These are phyloP conservation scores for Aspergillus piperis DNA, from an alignment of 2,329 filamentous ascomycete species.

Conservation along the genomic window DNA sequence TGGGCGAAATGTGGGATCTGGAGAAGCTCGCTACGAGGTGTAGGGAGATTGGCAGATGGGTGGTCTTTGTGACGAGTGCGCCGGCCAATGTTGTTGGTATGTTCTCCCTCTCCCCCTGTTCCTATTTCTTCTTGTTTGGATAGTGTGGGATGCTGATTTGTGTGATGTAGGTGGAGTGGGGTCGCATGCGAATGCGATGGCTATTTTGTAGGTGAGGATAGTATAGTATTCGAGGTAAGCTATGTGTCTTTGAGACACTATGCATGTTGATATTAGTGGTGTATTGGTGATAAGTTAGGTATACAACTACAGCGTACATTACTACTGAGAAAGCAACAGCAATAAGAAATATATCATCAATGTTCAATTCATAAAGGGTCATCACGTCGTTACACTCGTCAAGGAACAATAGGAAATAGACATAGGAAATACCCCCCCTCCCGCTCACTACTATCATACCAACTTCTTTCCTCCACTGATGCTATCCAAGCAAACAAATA, in stretches of 20 bases:
- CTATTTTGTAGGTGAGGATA: slow-evolving; percentile 23
- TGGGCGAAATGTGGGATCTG: slow-evolving; percentile 51
- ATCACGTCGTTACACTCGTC: slow-evolving; percentile 17
- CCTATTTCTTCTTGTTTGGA: neutral
- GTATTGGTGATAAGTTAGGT: neutral
- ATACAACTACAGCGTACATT: neutral
- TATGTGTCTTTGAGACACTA: neutral
- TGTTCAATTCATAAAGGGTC: slow-evolving; percentile 5
- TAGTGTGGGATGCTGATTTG: neutral
- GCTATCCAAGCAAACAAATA: neutral
- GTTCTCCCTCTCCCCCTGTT: slow-evolving; percentile 15
- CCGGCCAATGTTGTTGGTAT: slow-evolving; percentile 44
- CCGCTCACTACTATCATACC: no score
- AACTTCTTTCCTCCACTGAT: neutral
- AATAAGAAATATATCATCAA: neutral
- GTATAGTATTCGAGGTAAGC: neutral
- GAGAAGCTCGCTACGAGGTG: slow-evolving; percentile 40
- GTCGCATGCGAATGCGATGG: slow-evolving; percentile 37
- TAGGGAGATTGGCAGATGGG: slow-evolving; percentile 39
- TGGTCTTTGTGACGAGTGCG: slow-evolving; percentile 47
- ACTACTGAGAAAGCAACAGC: neutral
- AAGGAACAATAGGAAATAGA: slow-evolving; percentile 6
- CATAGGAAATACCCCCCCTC: slow-evolving; percentile 10
- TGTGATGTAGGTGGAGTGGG: slow-evolving; percentile 31
- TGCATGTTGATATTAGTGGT: no score